These are phyloP conservation scores for Secale cereale DNA, from an alignment of 176 grass and related monocot genomes.

Conservation along the genomic window DNA sequence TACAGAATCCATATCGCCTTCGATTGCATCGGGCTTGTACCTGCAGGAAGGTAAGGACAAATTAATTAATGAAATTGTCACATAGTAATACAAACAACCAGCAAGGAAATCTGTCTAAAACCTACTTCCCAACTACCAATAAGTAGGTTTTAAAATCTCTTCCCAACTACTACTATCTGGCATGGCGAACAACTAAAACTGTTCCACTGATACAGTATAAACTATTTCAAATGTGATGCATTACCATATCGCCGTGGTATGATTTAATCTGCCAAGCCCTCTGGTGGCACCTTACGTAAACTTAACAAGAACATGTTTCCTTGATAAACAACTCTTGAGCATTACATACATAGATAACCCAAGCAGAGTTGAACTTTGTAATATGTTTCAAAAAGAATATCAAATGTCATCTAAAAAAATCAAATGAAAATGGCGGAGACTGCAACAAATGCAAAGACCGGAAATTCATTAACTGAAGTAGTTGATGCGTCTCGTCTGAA, in stretches of 20 bases:
- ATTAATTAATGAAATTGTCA: not conserved
- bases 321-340: not conserved
- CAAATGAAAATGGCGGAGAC: not conserved
- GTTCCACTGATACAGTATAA: not conserved
- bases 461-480: not conserved
- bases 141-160: not conserved
- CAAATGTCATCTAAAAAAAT: too few species aligned
- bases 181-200: constrained; percentile 6
- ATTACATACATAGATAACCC: not conserved
- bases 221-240: not conserved
- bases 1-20: constrained; percentile 96
- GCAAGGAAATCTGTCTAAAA: constrained; percentile 6
- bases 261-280: not conserved
- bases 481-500: not conserved
- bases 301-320: not conserved
- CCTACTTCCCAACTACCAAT: constrained; percentile 1
- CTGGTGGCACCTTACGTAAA: not conserved
- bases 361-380: not conserved
- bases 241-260: not conserved
- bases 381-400: not conserved
- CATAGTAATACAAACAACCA: not conserved
- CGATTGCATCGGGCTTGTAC: constrained; percentile 57
- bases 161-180: not conserved
- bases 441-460: not conserved
- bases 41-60: constrained; percentile 22